Conservation (phyloP, 2,329 filamentous ascomycete species). For the Paracoccidioides brasiliensis region DNA sequence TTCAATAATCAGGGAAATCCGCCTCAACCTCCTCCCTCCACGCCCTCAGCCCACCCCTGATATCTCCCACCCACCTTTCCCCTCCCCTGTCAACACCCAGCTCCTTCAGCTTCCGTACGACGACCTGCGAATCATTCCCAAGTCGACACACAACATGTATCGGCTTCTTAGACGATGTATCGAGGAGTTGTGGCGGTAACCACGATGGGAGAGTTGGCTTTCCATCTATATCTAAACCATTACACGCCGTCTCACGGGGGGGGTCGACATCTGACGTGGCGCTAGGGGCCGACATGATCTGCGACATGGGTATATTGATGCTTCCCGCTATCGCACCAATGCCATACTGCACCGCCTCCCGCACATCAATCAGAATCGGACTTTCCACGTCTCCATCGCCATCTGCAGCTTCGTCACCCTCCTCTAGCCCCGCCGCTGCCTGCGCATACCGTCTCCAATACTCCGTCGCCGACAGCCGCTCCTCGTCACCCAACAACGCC, state of each 20-base stretch:
- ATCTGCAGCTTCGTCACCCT: neutral
- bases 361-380: conserved; percentile 64
- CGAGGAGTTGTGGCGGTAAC: conserved; percentile 17
- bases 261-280: neutral
- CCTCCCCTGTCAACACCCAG: conserved; percentile 22
- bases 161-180: conserved; percentile 10
- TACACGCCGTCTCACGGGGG: neutral
- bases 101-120: conserved; percentile 30
- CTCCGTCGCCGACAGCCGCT: conserved; percentile 53
- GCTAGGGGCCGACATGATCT: conserved; percentile 21
- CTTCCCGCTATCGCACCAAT: conserved; percentile 65
- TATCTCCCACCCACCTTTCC: conserved; percentile 26
- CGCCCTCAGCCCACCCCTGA: conserved; percentile 31
- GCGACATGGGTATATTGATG: conserved; percentile 44
- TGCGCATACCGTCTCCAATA: conserved; percentile 33
- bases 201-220: conserved; percentile 9
- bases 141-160: conserved; percentile 36
- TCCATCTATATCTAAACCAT: neutral
- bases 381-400: conserved; percentile 8
- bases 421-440: neutral
- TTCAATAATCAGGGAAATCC: conserved; percentile 29
- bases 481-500: conserved; percentile 44
- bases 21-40: conserved; percentile 32
- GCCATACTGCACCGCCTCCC: conserved; percentile 72
- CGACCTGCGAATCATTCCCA: conserved; percentile 38